Conservation (phyloP, 2,329 filamentous ascomycete genomes). For the Fusarium foetens region DNA sequence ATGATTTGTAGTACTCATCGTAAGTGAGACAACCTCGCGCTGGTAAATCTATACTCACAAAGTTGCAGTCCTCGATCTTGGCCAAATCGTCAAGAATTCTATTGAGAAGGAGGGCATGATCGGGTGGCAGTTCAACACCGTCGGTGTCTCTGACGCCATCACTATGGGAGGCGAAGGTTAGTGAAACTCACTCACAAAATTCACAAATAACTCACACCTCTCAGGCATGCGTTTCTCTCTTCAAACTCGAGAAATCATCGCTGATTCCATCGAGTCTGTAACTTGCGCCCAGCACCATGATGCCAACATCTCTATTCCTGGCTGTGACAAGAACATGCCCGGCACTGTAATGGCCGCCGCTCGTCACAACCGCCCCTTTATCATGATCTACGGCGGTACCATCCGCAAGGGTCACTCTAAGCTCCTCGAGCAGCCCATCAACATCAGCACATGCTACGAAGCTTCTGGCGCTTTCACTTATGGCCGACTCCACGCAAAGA, state of each 20-base stretch:
- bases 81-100: slow-evolving; percentile 85
- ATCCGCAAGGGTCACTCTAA: slow-evolving; percentile 88
- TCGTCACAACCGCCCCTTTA: slow-evolving; percentile 87
- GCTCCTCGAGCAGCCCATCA: slow-evolving; percentile 81
- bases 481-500: slow-evolving; percentile 77
- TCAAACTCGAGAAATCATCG: slow-evolving; percentile 90
- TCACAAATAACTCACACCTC: background rate
- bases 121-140: slow-evolving; percentile 93
- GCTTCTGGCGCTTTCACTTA: slow-evolving; percentile 86
- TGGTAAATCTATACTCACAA: slow-evolving; percentile 26
- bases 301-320: slow-evolving; percentile 91
- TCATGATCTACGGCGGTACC: slow-evolving; percentile 96
- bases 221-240: slow-evolving; percentile 93
- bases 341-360: slow-evolving; percentile 91
- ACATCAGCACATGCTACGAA: slow-evolving; percentile 90
- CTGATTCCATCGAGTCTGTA: slow-evolving; percentile 92
- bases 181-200: slow-evolving; percentile 26
- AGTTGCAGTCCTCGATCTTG: slow-evolving; percentile 79
- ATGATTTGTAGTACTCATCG: slow-evolving; percentile 52
- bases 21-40: slow-evolving; percentile 44
- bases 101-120: slow-evolving; percentile 87
- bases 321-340: slow-evolving; percentile 98
- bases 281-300: slow-evolving; percentile 94
- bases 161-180: slow-evolving; percentile 93
- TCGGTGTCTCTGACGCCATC: slow-evolving; percentile 89